Evolutionary conservation across 257 asterid species (phyloP).

Genomic region (Solanum sitiens): DNA sequence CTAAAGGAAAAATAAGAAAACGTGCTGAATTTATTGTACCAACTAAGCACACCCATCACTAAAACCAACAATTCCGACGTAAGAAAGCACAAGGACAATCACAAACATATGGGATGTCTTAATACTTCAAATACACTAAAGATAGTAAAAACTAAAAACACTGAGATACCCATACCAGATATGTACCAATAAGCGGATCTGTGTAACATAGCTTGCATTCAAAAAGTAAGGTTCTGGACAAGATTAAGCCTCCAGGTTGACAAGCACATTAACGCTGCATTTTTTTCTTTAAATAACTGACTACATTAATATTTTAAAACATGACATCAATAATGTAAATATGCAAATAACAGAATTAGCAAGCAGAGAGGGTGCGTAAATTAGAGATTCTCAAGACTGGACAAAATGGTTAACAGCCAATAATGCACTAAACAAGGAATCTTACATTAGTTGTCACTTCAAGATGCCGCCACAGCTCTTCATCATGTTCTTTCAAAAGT

Average conservation of each 20-base stretch:
- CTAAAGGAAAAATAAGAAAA: not conserved
- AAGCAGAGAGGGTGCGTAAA: not conserved
- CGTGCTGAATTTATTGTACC: not conserved
- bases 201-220: not conserved
- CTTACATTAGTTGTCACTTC: slow-evolving; percentile 79
- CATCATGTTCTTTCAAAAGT: slow-evolving; percentile 90
- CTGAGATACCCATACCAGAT: not conserved
- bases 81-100: not conserved
- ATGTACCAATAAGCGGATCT: not conserved
- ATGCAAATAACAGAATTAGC: not conserved
- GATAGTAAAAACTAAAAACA: not conserved
- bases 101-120: not conserved
- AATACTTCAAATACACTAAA: not conserved
- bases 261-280: not conserved
- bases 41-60: not conserved
- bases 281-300: not conserved
- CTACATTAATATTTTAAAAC: not conserved
- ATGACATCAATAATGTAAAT: not conserved
- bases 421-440: not conserved
- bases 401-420: not conserved
- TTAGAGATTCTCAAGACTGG: not conserved
- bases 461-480: slow-evolving; percentile 98
- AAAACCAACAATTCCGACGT: not conserved
- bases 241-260: not conserved
- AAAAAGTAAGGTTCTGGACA: not conserved